Conservation (phyloP, 1,139 yeast species). For the Pichia sp. region DNA sequence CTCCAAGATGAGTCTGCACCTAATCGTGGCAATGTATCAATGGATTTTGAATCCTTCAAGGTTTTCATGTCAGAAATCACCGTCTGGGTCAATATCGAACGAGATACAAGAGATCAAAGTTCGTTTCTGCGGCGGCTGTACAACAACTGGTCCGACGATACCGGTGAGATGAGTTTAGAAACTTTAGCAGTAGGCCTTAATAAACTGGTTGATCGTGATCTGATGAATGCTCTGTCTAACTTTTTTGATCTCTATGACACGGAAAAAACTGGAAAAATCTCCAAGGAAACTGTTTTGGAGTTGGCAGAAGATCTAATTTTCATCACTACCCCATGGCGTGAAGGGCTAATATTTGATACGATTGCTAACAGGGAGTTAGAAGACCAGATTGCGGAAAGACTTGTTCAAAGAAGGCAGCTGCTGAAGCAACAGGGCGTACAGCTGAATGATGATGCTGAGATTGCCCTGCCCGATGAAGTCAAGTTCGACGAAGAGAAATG, state of each 20-base stretch:
- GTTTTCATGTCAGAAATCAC: slow-evolving; percentile 75
- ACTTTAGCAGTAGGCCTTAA: slow-evolving; percentile 75
- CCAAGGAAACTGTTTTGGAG: slow-evolving; percentile 74
- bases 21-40: slow-evolving; percentile 50
- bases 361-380: slow-evolving; percentile 62
- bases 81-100: slow-evolving; percentile 59
- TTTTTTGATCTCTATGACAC: slow-evolving; percentile 74
- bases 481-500: slow-evolving; percentile 60
- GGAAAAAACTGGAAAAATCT: slow-evolving; percentile 57
- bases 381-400: slow-evolving; percentile 59
- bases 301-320: slow-evolving; percentile 83
- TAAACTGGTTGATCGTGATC: slow-evolving; percentile 62
- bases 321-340: slow-evolving; percentile 80
- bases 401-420: slow-evolving; percentile 37
- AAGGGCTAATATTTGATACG: slow-evolving; percentile 56
- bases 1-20: slow-evolving; percentile 54
- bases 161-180: slow-evolving; percentile 54
- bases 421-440: slow-evolving; percentile 29
- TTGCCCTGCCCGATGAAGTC: slow-evolving; percentile 54
- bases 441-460: slow-evolving; percentile 33
- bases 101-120: slow-evolving; percentile 32
- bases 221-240: slow-evolving; percentile 74
- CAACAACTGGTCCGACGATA: slow-evolving; percentile 41
- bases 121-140: slow-evolving; percentile 64
- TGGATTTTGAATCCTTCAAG: slow-evolving; percentile 71